A percentile compares a stretch with the other conserved stretches of the same genome.
phyloP scores from a whole-genome alignment of 768 basidiomycete genomes.

The Holtermanniella nyarrowii region DNA sequence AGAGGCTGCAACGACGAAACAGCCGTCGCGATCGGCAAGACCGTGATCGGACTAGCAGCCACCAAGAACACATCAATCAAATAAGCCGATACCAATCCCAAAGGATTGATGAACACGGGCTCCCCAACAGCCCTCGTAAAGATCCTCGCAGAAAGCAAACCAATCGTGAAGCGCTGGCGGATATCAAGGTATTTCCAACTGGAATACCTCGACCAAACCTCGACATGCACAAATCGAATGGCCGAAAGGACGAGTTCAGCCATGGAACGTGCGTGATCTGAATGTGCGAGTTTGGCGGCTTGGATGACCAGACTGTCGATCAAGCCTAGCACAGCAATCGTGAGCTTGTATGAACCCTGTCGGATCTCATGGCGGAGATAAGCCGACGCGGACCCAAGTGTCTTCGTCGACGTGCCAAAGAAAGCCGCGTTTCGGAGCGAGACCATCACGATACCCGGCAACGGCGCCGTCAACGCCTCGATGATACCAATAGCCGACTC shows the following conservation, averaged over 20 bases:
- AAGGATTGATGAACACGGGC: conserved; percentile 8
- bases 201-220: conserved; percentile 77
- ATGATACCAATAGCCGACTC: conserved; percentile 62
- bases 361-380: conserved; percentile 63
- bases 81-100: conserved; percentile 17
- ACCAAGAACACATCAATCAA: conserved; percentile 62
- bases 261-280: conserved; percentile 62
- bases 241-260: conserved; percentile 75
- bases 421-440: conserved; percentile 69
- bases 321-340: conserved; percentile 30
- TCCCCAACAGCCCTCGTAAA: conserved; percentile 55
- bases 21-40: conserved; percentile 65
- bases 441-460: conserved; percentile 77
- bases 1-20: conserved; percentile 56
- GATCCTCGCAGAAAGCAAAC: conserved; percentile 54
- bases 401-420: conserved; percentile 41
- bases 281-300: conserved; percentile 61
- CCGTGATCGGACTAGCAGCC: conserved; percentile 66
- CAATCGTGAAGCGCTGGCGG: conserved; percentile 75
- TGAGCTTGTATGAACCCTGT: conserved; percentile 66
- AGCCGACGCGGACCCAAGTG: conserved; percentile 10
- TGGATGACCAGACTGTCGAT: conserved; percentile 70
- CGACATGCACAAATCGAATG: conserved; percentile 64
- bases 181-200: conserved; percentile 78
- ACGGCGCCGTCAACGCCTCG: conserved; percentile 61